Conservation (phyloP, 768 basidiomycete genomes). For the Trametes coccinea region DNA sequence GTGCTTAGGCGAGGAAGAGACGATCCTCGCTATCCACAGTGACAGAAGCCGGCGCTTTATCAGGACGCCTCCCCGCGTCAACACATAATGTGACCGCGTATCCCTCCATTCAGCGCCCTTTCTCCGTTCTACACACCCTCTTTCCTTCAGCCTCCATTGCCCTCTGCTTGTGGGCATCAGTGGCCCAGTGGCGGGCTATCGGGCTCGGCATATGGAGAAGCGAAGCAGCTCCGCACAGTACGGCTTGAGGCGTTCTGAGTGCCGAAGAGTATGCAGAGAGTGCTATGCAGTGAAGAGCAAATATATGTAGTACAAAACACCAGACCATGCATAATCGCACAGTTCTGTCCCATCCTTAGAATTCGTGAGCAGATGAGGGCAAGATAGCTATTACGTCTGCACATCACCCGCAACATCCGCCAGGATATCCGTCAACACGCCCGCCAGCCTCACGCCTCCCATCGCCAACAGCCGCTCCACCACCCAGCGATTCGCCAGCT, state of each 20-base stretch:
- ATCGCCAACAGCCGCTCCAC: conserved; percentile 83
- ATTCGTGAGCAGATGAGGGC: too few relatives aligned
- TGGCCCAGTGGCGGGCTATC: too few relatives aligned
- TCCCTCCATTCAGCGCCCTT: not conserved
- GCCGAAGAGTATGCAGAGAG: too few relatives aligned
- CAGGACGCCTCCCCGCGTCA: not conserved
- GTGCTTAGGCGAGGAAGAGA: not conserved
- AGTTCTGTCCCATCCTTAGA: too few relatives aligned
- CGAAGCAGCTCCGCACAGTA: too few relatives aligned
- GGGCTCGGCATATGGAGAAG: too few relatives aligned
- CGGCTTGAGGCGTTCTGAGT: too few relatives aligned
- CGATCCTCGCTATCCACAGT: not conserved
- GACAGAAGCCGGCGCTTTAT: not conserved
- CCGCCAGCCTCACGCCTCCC: conserved; percentile 83
- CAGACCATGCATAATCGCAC: too few relatives aligned
- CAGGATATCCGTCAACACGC: conserved; percentile 51
- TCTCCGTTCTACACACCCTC: not conserved
- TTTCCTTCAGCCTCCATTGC: not conserved
- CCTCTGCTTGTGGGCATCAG: too few relatives aligned
- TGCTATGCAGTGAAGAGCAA: too few relatives aligned
- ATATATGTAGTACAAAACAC: too few relatives aligned
- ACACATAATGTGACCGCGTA: conserved; percentile 17
- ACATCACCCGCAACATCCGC: conserved; percentile 7
- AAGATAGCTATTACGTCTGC: not conserved
- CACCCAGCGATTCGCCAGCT: conserved; percentile 64